Evolutionary conservation across 1,284 basidiomycete genomes (phyloP), one percentile per base, ranked within the genome.

Genomic region (Entoloma clypeatum): DNA sequence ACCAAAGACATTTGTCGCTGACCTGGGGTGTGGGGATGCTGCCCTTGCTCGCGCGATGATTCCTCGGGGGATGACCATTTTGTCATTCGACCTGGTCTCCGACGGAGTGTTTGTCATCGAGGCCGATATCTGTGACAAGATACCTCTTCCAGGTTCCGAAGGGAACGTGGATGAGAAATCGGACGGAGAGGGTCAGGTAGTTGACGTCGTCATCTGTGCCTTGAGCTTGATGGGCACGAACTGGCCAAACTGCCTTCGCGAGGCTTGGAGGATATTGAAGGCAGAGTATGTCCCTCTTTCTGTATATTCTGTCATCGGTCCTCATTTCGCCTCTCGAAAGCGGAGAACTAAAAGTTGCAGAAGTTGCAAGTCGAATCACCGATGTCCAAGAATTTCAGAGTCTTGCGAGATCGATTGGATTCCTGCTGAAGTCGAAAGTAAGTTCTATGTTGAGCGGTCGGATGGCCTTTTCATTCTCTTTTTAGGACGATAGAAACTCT

Each of bases 151-250:
- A 4, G 92, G 92, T n/a, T 80, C 80, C 7, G 82, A 86, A 47
- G 72, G 66, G n/a, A 54, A 50, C 16, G 64, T 65, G 6, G 58
- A 64, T 23, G 69, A 65, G 36, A 65, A 65, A 39, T 62, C 60
- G 4, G 57, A 61, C 26, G 77, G 78, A 13, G 68, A 75, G 49
- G 82, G 75, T n/a, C 78, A 89, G 49, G 63, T 96, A 4, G 90
- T 90, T 3, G 95, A 99, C 58, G 84, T 90, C 4, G 92, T 83
- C 1, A 85, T 99, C 19, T 99, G 93, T 60, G 92, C 93, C 29
- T 71, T 99, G 46, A 95, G 92, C 56, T 69, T 99, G 47, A 99
- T 99, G 96, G 90, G 92, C 25, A 91, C 85, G 7, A 97, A 99
- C 61, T 99, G 96, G 96, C 77, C 92, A 10, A 77, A 75, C 17